These are phyloP conservation scores for Trichopus zeylanicus DNA, from an alignment of 116 monocot species.

Conservation along the genomic window DNA sequence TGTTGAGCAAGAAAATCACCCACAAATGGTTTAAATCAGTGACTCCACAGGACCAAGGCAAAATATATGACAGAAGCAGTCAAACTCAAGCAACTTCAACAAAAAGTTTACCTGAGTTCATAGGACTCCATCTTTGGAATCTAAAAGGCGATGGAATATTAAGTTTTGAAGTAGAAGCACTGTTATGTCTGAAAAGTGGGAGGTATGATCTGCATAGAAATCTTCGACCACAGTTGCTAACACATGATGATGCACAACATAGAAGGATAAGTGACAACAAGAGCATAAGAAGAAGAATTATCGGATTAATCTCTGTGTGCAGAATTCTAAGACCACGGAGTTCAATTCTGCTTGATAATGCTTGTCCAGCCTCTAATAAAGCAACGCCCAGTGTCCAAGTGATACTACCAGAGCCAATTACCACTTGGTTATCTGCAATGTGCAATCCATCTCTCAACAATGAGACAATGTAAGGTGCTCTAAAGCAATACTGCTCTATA, in stretches of 20 bases:
- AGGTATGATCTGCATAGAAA: conserved; percentile 47
- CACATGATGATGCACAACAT: conserved; percentile 42
- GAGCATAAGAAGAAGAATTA: conserved; percentile 34
- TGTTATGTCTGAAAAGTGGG: conserved; percentile 67
- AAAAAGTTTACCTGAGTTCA: conserved; percentile 47
- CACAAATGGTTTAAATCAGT: background rate
- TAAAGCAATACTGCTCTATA: conserved; percentile 96
- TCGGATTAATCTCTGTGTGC: conserved; percentile 24
- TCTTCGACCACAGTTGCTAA: conserved; percentile 44
- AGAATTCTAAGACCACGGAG: conserved; percentile 40
- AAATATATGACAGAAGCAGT: background rate
- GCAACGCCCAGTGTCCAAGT: conserved; percentile 98
- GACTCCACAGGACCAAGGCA: too few species aligned
- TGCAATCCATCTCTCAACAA: conserved; percentile 88
- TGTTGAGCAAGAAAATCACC: background rate
- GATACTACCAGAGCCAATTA: conserved; percentile 87
- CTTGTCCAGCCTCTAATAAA: conserved; percentile 65
- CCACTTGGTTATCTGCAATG: conserved; percentile 60
- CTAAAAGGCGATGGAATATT: conserved; percentile 37
- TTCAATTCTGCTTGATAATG: conserved; percentile 48
- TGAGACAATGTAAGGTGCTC: conserved; percentile 86
- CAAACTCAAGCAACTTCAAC: background rate
- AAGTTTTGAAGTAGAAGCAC: conserved; percentile 32
- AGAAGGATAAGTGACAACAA: conserved; percentile 46
- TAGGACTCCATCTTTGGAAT: conserved; percentile 58